Evolutionary conservation across 805 yeast species (phyloP).

Genomic region (Priceomyces medius): DNA sequence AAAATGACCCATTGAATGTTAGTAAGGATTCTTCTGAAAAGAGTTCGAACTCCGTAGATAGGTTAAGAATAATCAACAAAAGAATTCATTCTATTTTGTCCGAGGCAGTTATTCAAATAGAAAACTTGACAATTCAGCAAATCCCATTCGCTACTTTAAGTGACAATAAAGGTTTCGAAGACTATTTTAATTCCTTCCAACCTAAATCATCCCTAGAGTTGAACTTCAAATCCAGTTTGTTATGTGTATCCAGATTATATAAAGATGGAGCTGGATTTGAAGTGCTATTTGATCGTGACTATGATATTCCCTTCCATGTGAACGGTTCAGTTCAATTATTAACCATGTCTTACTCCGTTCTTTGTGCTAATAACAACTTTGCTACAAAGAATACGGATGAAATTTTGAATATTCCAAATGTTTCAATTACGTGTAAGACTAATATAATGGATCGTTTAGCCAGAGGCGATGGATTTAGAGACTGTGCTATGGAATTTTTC

Average conservation of each 20-base stretch:
- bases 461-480: constrained; percentile 35
- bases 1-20: background rate
- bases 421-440: constrained; percentile 32
- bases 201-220: constrained; percentile 26
- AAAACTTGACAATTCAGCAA: constrained; percentile 23
- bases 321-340: constrained; percentile 33
- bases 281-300: constrained; percentile 29
- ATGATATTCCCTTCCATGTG: constrained; percentile 34
- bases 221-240: constrained; percentile 23
- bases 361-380: constrained; percentile 6
- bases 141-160: constrained; percentile 31
- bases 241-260: constrained; percentile 21
- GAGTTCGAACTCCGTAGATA: constrained; percentile 6
- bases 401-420: constrained; percentile 34
- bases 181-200: constrained; percentile 17
- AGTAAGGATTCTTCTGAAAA: background rate
- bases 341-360: constrained; percentile 20
- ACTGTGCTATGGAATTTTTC: constrained; percentile 37
- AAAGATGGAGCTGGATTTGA: constrained; percentile 39
- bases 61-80: constrained; percentile 14
- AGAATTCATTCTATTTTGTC: constrained; percentile 21
- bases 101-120: constrained; percentile 26
- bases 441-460: constrained; percentile 33
- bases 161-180: constrained; percentile 18
- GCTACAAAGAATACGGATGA: constrained; percentile 21